These are phyloP conservation scores for Beauveria asiatica DNA, from an alignment of 2,329 filamentous ascomycete species.

Conservation along the genomic window DNA sequence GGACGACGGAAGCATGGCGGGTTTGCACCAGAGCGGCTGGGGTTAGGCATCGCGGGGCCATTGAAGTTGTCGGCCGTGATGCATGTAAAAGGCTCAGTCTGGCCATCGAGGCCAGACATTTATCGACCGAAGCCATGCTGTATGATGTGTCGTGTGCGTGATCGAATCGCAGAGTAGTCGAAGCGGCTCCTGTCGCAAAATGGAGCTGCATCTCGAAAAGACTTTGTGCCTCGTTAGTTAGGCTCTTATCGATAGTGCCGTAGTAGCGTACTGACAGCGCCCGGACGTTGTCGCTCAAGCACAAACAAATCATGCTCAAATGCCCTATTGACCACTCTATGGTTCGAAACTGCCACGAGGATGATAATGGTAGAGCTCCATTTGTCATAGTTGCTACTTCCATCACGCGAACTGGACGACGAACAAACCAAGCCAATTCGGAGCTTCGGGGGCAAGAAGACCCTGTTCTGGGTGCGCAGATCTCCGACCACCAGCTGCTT, in stretches of 20 bases:
- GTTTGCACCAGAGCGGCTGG: constrained; percentile 35
- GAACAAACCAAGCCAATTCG: too few species aligned
- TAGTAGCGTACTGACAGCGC: too few species aligned
- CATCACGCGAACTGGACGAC: too few species aligned
- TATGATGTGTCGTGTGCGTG: not conserved
- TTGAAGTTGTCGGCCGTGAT: constrained; percentile 31
- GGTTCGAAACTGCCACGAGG: too few species aligned
- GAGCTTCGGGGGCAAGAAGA: too few species aligned
- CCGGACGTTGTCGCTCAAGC: too few species aligned
- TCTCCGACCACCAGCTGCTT: too few species aligned
- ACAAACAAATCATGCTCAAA: too few species aligned
- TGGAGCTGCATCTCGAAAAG: not conserved
- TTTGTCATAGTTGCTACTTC: too few species aligned
- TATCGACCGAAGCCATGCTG: constrained; percentile 42
- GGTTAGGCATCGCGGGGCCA: constrained; percentile 42
- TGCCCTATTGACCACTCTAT: too few species aligned
- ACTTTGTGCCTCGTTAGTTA: constrained; percentile 19
- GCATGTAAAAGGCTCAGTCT: constrained; percentile 37
- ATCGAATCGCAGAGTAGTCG: not conserved
- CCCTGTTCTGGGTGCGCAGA: too few species aligned
- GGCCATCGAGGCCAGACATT: constrained; percentile 47
- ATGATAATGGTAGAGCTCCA: too few species aligned
- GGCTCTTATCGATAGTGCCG: constrained; percentile 12
- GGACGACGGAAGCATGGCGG: constrained; percentile 31
- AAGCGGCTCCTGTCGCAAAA: constrained; percentile 13